Percentiles rank a stretch among this genome's conserved stretches.
Conservation (phyloP, 805 yeast species). For the Metschnikowia lachancei region DNA sequence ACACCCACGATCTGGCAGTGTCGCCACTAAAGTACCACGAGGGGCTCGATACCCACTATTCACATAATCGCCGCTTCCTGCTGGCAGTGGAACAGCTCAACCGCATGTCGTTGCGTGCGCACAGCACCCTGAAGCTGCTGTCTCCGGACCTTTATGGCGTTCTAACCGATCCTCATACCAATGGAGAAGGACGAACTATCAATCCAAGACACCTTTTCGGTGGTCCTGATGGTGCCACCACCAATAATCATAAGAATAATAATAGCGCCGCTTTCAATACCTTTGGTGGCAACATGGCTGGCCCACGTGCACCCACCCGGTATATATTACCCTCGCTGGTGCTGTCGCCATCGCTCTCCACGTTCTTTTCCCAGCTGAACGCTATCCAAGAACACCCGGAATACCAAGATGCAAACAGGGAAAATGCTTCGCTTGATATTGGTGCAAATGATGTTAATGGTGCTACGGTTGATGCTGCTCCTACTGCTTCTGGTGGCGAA, state of each 20-base stretch:
- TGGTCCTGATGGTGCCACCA: background rate
- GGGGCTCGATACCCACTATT: conserved; percentile 8
- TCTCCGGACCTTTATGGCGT: conserved; percentile 14
- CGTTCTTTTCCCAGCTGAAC: conserved; percentile 13
- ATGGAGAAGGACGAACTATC: conserved; percentile 27
- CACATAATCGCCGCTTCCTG: conserved; percentile 17
- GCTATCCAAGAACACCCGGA: conserved; percentile 2
- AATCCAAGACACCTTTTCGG: conserved; percentile 31
- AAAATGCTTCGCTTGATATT: too few relatives aligned
- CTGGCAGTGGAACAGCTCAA: conserved; percentile 27
- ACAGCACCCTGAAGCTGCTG: conserved; percentile 17
- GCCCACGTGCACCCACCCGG: conserved; percentile 5
- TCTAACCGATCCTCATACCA: background rate
- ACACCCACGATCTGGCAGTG: conserved; percentile 2
- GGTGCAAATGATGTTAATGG: background rate
- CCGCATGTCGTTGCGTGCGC: conserved; percentile 22
- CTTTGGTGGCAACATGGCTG: background rate
- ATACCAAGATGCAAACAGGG: background rate
- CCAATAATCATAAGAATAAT: too few relatives aligned
- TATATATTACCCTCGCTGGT: conserved; percentile 17
- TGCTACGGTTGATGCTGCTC: too few relatives aligned
- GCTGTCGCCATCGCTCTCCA: conserved; percentile 17
- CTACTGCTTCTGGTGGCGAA: too few relatives aligned
- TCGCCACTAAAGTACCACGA: conserved; percentile 10
- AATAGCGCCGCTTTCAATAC: background rate